Base-by-base conservation (phyloP, 495 filamentous ascomycete species). In the Trypethelium eluteriae region DNA sequence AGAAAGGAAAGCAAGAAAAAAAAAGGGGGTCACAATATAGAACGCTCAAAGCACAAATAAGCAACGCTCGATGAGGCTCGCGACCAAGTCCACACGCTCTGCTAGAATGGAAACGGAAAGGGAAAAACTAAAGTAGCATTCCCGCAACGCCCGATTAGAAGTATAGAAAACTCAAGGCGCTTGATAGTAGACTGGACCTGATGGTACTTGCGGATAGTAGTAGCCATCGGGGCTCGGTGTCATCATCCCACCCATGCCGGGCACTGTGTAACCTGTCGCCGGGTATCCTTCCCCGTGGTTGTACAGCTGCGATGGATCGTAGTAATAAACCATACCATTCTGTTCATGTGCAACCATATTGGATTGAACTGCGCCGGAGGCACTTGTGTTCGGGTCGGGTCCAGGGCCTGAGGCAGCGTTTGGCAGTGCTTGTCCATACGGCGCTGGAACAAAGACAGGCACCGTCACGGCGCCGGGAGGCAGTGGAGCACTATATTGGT, bases 251-350 rank as follows among this genome's bases (percentile, higher is more conserved):
- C 49, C 64, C 64, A 66, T 66, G 38, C 64, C 64, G 10, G 64
- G 49, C 53, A 66, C 53, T 36, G 53, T 32, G 32, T 59, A 59
- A 32, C 53, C 36, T 36, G 53, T 32, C 9, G 53, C 6, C 7
- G 53, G 53, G 14, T n/a, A 59, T 9, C 53, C 53, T 32, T 59
- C 53, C 3, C 53, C 53, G 7, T 59, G 53, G 14, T 59, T 59
- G 53, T 59, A 59, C 32, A 59, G 32, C 36, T 59, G 53, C 53
- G 53, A 59, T 7, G 53, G 53, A 36, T 59, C 53, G n/a, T 35
- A 59, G 74, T 96, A 99, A 76, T 96, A 98, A 3, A 96, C 92
- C 80, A 93, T 97, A 59, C 95, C 94, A 69, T 93, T 92, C 69
- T 86, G 84, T 78, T 98, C 94, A 73, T 96, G 93, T 2, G 92